Evolutionary conservation across 176 grass and related monocot genomes (phyloP), one percentile per base, ranked within the genome.

Genomic region (Carex myosuroides): DNA sequence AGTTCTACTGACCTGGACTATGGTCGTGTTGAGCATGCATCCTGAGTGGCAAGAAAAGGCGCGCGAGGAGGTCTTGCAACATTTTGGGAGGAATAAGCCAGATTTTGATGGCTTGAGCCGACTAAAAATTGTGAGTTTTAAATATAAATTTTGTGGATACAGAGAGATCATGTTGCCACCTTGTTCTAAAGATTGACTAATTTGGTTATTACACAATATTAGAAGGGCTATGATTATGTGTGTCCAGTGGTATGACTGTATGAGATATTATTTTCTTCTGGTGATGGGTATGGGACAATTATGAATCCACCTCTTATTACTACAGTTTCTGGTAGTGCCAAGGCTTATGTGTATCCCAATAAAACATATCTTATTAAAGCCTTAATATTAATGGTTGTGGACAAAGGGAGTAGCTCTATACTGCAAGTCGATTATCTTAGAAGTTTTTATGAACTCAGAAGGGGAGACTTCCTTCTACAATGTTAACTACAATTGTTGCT

Each of bases 1-100:
- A 9, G 86, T 91, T 16, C 68, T 97, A 64, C 92, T 97, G 20
- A 97, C 92, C 37, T 97, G 94, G 94, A 92, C 94, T 8, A 81
- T 94, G 57, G 48, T 94, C 26, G 58, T 81, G 9, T 53, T 97
- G 52, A 92, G 92, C 80, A 97, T 94, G 92, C 85, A 97, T 88
- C 92, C 88, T 2, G 87, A 86, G 21, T 97, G 94, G 94, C 92
- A 97, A 77, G 90, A 86, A 10, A 48, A 50, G 8, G 90, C 92
- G 37, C 89, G 94, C 64, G 88, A 97, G 84, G 94, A 97, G 82
- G 94, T 97, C 20, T 20, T 94, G n/a, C 81, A 85, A 71, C 84
- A 84, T 59, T 97, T 94, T 84, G 92, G 92, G 17, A 71, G 68
- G 54, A 22, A 48, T 9, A 85, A 44, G 74, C 87, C 92, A 41